Conservation (phyloP, 257 asterid species). For the Sherardia arvensis region DNA sequence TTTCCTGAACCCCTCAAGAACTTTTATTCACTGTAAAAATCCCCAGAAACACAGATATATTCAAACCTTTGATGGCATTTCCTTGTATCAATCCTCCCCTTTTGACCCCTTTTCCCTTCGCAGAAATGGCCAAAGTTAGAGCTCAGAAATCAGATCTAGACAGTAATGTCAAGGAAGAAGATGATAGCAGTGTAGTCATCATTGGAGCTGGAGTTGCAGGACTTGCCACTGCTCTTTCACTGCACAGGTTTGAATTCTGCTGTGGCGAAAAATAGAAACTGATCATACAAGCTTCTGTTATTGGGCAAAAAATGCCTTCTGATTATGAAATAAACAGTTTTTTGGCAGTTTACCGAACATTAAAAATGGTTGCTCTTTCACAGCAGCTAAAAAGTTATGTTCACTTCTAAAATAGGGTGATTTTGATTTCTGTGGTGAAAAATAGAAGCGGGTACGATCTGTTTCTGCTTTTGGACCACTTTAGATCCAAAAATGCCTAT, state of each 20-base stretch:
- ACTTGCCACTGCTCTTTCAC: conserved; percentile 78
- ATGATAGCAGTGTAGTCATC: conserved; percentile 35
- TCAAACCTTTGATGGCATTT: conserved; percentile 17
- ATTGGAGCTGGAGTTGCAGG: conserved; percentile 94
- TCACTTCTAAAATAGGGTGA: neutral
- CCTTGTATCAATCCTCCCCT: conserved; percentile 11
- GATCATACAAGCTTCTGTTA: too few species aligned
- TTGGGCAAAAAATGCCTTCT: too few species aligned
- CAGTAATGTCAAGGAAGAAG: conserved; percentile 29
- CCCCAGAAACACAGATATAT: neutral
- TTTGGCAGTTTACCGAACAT: neutral
- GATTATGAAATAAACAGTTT: too few species aligned
- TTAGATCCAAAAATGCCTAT: too few species aligned
- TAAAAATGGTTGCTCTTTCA: too few species aligned
- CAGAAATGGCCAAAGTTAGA: conserved; percentile 10
- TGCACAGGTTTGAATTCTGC: conserved; percentile 52
- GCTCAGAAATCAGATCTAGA: conserved; percentile 6
- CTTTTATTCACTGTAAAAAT: neutral
- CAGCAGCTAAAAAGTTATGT: too few species aligned
- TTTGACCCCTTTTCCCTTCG: conserved; percentile 1
- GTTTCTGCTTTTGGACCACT: too few species aligned
- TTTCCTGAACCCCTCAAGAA: neutral
- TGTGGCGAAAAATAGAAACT: too few species aligned
- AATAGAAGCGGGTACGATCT: too few species aligned
- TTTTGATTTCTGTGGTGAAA: too few species aligned